Conservation (phyloP, 2,329 filamentous ascomycete species). For the Trichoderma koningiopsis region DNA sequence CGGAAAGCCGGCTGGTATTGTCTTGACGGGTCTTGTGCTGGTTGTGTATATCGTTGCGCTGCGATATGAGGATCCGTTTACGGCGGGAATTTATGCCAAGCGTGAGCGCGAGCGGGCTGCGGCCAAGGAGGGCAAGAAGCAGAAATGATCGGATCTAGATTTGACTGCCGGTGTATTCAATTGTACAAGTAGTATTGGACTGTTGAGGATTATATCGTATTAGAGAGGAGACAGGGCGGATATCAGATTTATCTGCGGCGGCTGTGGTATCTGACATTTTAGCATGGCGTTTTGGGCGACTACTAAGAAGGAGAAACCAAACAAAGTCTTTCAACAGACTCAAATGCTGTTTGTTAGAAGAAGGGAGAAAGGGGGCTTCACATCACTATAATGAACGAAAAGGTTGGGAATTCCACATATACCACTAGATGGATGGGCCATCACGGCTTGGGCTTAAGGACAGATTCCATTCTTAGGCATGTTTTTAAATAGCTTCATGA, state of each 20-base stretch:
- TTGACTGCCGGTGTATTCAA: not conserved
- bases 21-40: conserved; percentile 75
- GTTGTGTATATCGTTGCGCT: conserved; percentile 79
- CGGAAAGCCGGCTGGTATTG: conserved; percentile 82
- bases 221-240: not conserved
- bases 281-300: conserved; percentile 22
- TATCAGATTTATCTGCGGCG: not conserved
- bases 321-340: conserved; percentile 31
- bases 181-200: not conserved
- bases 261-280: not conserved
- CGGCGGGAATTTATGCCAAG: conserved; percentile 88
- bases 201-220: not conserved
- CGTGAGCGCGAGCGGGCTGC: conserved; percentile 63
- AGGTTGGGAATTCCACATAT: conserved; percentile 27
- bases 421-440: conserved; percentile 6
- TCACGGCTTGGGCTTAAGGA: not conserved
- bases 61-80: conserved; percentile 92
- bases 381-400: not conserved
- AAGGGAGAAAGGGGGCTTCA: not conserved
- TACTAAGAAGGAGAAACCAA: not conserved
- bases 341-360: conserved; percentile 12
- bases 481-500: not conserved
- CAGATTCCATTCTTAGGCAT: not conserved
- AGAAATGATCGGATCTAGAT: conserved; percentile 35
- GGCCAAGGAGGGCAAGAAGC: conserved; percentile 53